Conservation (phyloP, 129 eudicot genomes). For the Tagetes patula region DNA sequence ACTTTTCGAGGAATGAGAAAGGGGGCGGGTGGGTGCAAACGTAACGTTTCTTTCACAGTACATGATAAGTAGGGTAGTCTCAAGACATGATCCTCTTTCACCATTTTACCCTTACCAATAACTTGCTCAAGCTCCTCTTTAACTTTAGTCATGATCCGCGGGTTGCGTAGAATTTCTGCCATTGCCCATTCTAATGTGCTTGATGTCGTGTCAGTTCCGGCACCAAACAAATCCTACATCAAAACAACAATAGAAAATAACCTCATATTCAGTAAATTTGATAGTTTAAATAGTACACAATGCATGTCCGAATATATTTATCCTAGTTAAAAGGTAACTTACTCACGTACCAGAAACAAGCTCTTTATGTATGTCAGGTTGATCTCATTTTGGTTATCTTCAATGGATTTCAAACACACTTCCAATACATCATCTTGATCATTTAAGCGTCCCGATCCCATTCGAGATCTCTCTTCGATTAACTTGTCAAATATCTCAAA, state of each 20-base stretch:
- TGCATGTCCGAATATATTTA: neutral
- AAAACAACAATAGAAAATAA: neutral
- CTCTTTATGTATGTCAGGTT: conserved; percentile 17
- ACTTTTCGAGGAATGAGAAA: conserved; percentile 3
- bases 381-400: conserved; percentile 25
- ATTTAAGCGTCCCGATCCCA: neutral
- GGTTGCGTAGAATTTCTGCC: conserved; percentile 7
- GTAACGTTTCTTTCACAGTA: conserved; percentile 3
- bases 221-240: neutral
- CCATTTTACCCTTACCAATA: neutral
- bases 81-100: neutral
- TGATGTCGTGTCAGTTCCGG: neutral
- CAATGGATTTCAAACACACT: conserved; percentile 10
- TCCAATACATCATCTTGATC: conserved; percentile 23
- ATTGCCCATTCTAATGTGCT: conserved; percentile 2
- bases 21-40: neutral
- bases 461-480: conserved; percentile 15
- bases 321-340: too few species aligned
- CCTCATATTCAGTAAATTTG: neutral
- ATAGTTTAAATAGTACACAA: neutral
- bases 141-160: neutral
- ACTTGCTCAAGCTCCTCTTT: neutral
- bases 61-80: conserved; percentile 9
- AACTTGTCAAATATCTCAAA: conserved; percentile 17
- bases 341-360: conserved; percentile 23